Evolutionary conservation across 306 rosid species (phyloP), one percentile per base, ranked within the genome.

Genomic region (Vicia faba): DNA sequence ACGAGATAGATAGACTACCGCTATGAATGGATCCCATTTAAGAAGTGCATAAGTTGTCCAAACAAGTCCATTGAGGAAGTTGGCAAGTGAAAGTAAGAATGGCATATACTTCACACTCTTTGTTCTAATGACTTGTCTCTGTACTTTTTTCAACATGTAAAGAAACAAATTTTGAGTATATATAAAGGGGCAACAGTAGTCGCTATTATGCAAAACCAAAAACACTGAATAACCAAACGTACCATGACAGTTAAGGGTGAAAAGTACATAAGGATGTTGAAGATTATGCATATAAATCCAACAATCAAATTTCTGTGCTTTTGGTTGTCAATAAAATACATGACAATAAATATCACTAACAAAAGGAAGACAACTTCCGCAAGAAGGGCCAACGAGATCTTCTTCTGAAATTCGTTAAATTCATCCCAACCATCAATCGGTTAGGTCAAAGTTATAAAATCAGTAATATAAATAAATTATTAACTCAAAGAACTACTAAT

Each of bases 71-170:
- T 90, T 88, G 69, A 18, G 33, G 50, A 93, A 84, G 83, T 65
- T 85, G 15, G 92, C 68, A 0, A 93, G 43, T 3, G 99, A 90
- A 51, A 90, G 91, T 35, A 54, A 49, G 65, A 93, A 85, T 0
- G 99, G 97, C 97, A 93, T 93, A 69, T 88, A 90, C 66, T 81
- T 88, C n/a, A 93, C 99, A 11, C 99, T 88, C 85, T 76, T 88
- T 4, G 92, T 82, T 72, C 15, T 73, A 68, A 90, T 72, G 18
- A 93, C 99, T 68, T 10, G 74, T 13, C 68, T 41, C 99, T 93
- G 79, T 51, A 55, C 72, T 55, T 53, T 31, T 55, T 41, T 20
- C 49, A 14, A 2, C 1, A 29, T 5, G 20, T 61, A 35, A 7
- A 39, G 13, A 60, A 33, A 2, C 3, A 5, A 29, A 62, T 33